Evolutionary conservation across 2,329 filamentous ascomycete genomes (phyloP).

Genomic region (Thelonectria rubi): DNA sequence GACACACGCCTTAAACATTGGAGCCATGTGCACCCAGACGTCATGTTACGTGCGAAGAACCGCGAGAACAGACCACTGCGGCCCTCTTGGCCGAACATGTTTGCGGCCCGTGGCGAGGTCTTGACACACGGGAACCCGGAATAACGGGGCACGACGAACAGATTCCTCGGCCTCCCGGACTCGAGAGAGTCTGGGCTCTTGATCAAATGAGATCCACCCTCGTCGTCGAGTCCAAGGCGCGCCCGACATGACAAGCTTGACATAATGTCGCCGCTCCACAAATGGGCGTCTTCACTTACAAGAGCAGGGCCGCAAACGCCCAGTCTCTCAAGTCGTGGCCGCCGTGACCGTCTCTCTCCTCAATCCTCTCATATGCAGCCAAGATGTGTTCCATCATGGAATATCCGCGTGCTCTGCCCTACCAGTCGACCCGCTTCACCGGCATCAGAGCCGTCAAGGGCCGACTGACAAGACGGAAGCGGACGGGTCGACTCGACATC

Average conservation of each 20-base stretch:
- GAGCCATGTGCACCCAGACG: not conserved
- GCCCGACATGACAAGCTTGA: constrained; percentile 2
- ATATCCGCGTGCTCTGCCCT: not conserved
- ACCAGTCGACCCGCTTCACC: not conserved
- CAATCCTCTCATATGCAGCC: not conserved
- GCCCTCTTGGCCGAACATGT: not conserved
- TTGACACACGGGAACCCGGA: not conserved
- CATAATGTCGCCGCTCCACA: not conserved
- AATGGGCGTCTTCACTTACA: not conserved
- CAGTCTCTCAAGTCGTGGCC: not conserved
- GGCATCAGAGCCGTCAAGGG: not conserved
- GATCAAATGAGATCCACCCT: not conserved
- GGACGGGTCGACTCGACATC: not conserved
- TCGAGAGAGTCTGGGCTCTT: not conserved
- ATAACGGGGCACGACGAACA: not conserved
- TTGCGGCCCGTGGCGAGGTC: not conserved
- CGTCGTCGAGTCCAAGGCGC: not conserved
- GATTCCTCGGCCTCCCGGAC: not conserved
- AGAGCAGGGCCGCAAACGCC: too few species aligned
- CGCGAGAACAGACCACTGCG: not conserved
- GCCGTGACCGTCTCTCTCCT: not conserved
- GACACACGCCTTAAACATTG: not conserved
- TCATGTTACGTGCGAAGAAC: too few species aligned
- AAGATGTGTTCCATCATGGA: not conserved
- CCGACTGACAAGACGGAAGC: not conserved